Base-by-base conservation (phyloP, 202 grass and related monocot species). In the Hordeum pubiflorum region DNA sequence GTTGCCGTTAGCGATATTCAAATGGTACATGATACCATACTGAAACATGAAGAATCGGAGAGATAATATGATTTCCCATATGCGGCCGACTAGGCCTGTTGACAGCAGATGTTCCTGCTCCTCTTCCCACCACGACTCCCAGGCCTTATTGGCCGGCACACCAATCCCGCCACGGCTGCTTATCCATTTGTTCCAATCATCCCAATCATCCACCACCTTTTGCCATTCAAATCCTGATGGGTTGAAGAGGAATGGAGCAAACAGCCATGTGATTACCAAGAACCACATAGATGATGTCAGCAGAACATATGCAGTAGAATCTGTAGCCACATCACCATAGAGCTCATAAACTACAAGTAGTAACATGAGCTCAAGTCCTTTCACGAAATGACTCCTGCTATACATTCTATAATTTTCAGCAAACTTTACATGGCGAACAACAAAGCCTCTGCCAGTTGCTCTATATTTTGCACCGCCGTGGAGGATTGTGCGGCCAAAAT, bases 81-180 rank as follows among this genome's bases (percentile, higher is more conserved):
- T 84, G 24, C 90, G 86, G 11, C 94, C 92, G 6, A 94, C 26
- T 54, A 91, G 58, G 8, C 92, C 94, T 3, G 94, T 93, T 18
- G 88, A 94, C 63, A 77, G 91, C 61, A 97, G 75, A 79, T 97
- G 94, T 17, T 97, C 94, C 58, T 92, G 94, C 52, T 97, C 91
- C 84, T 97, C 94, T 41, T 92, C 91, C 94, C 92, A 97, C 94
- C 94, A 97, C 3, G 91, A 94, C 29, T 97, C 92, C 94, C 94
- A 97, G 61, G 92, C 93, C 78, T 97, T 97, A 85, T 89, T 94
- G 36, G 94, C 82, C 27, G 94, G 92, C 70, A 97, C 94, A 76
- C 94, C 94, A 60, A 97, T 94, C 23, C 90, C 94, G 39, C 94
- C 94, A 40, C 82, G 81, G 33, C 89, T 91, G 69, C 72, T 89